Evolutionary conservation across 768 basidiomycete genomes (phyloP).

Genomic region (Naganishia kalamii): DNA sequence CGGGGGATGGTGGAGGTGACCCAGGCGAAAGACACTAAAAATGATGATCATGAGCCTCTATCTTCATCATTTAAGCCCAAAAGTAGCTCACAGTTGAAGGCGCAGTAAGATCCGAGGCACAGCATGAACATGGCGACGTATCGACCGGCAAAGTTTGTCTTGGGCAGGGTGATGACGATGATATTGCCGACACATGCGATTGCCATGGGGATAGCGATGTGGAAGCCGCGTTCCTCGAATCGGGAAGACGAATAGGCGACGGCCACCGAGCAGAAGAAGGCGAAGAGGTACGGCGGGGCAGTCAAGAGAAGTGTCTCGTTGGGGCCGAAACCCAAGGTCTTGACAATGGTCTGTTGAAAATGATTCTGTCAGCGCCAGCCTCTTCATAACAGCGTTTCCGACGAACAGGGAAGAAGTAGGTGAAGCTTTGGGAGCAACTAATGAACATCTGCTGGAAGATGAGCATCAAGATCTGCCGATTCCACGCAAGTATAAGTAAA

Average conservation of each 20-base stretch:
- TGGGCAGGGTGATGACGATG: conserved; percentile 16
- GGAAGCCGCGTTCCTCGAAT: not conserved
- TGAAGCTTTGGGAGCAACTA: conserved; percentile 12
- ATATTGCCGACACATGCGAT: conserved; percentile 18
- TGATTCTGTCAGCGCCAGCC: not conserved
- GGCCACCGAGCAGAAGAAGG: conserved; percentile 45
- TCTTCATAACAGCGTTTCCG: not conserved
- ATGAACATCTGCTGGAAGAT: conserved; percentile 24
- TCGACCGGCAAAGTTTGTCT: conserved; percentile 10
- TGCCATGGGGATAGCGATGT: conserved; percentile 18
- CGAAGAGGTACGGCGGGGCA: conserved; percentile 31
- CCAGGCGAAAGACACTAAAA: conserved; percentile 16
- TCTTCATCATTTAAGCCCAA: not conserved
- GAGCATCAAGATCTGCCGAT: conserved; percentile 15
- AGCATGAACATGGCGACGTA: conserved; percentile 22
- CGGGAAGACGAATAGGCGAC: conserved; percentile 14
- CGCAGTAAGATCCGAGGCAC: conserved; percentile 13
- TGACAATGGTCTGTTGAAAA: conserved; percentile 26
- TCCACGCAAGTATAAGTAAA: not conserved
- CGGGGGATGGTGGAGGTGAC: conserved; percentile 29
- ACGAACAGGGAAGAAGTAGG: conserved; percentile 51
- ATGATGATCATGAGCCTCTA: not conserved
- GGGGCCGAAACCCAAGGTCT: conserved; percentile 34
- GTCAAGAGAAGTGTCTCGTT: conserved; percentile 35
- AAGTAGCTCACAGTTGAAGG: conserved; percentile 12